Evolutionary conservation across 768 basidiomycete genomes (phyloP), one percentile per base, ranked within the genome.

Genomic region (Collybia nuda): DNA sequence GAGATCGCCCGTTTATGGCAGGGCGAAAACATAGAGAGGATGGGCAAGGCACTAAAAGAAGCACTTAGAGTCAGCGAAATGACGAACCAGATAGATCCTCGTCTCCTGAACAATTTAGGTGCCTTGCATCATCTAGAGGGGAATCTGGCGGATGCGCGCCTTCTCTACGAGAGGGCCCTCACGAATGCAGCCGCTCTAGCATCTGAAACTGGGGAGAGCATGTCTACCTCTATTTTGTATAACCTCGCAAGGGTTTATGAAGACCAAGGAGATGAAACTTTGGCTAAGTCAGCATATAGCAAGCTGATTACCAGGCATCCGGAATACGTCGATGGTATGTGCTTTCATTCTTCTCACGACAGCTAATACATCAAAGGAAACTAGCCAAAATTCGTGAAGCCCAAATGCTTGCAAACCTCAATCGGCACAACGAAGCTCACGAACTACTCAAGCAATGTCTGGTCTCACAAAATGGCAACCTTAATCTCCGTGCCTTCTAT

Each of bases 231-330:
- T 0, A 81, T 94, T 21, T 70, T 94, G 40, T 98, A 92, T 69
- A 99, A 99, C 63, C 82, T 98, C 19, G 97, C 90, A 0, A 76
- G 94, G 51, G 86, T 89, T 14, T 95, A 93, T 59, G 97, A 99
- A 66, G 92, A 93, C 41, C 75, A 81, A 47, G 88, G 88, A 1
- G 86, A 91, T 29, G 76, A 78, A 4, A 75, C 68, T 1, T 76
- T 86, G 53, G 95, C 96, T 2, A 85, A 78, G 55, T 90, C 88
- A 56, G 93, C 91, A 1, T 98, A 95, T 59, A 82, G 86, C 42
- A 93, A 93, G 67, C 75, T 98, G 7, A 68, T 98, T 29, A 72
- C 82, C n/a, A 78, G 88, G 47, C 96, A 98, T 74, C 93, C 95
- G 1, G 97, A 98, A 69, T 98, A 96, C 63, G 81, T 94, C 19